Evolutionary conservation across 2,329 filamentous ascomycete species (phyloP).

Genomic region (Xylaria sp.): DNA sequence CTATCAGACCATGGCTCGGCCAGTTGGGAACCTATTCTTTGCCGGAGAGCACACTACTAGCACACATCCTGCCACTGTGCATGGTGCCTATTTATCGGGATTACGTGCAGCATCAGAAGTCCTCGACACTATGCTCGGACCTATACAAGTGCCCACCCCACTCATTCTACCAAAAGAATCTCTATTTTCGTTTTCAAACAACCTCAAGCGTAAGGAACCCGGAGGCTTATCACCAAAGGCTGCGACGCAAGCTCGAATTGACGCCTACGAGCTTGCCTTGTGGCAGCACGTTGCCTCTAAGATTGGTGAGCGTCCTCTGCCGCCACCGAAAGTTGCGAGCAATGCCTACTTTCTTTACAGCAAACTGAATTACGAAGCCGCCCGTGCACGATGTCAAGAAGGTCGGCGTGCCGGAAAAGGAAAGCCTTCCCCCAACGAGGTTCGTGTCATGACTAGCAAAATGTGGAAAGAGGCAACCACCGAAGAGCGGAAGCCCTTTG

Average conservation of each 20-base stretch:
- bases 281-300: conserved; percentile 57
- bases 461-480: conserved; percentile 84
- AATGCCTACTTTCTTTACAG: conserved; percentile 93
- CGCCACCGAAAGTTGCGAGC: conserved; percentile 73
- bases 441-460: conserved; percentile 82
- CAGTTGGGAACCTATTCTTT: conserved; percentile 89
- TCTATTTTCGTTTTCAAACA: conserved; percentile 33
- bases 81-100: conserved; percentile 94
- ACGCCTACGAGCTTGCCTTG: conserved; percentile 62
- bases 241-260: conserved; percentile 57
- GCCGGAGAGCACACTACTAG: conserved; percentile 96
- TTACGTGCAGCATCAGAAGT: conserved; percentile 88
- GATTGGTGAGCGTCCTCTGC: conserved; percentile 77
- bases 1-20: conserved; percentile 87
- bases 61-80: conserved; percentile 94
- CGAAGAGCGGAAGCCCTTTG: conserved; percentile 76
- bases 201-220: conserved; percentile 60
- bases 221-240: conserved; percentile 48
- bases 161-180: conserved; percentile 71
- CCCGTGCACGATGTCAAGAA: conserved; percentile 65
- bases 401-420: conserved; percentile 68
- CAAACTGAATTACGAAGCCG: conserved; percentile 73
- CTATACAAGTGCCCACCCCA: conserved; percentile 77
- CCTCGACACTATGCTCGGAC: conserved; percentile 78
- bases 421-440: conserved; percentile 75